Percentiles rank a stretch among this genome's conserved stretches.
These are phyloP conservation scores for Wickerhamiella brachini DNA, from an alignment of 805 yeast genomes.

Conservation along the genomic window DNA sequence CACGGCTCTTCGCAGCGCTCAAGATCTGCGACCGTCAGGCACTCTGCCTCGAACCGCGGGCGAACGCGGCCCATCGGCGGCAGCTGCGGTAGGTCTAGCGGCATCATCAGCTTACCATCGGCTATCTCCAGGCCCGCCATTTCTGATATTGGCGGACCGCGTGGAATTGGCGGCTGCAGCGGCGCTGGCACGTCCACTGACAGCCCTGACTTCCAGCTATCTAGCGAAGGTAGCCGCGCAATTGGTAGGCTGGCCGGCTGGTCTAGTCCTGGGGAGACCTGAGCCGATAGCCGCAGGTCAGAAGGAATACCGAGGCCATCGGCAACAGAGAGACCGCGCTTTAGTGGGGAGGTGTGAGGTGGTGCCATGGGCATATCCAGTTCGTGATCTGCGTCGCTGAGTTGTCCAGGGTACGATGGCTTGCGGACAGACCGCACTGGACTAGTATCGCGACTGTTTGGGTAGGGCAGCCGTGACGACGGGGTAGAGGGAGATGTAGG, in stretches of 20 bases:
- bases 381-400: neutral
- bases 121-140: constrained; percentile 9
- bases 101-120: constrained; percentile 9
- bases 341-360: neutral
- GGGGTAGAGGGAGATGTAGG: neutral
- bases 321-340: neutral
- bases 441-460: neutral
- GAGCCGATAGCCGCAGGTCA: neutral
- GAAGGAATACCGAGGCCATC: neutral
- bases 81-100: constrained; percentile 14
- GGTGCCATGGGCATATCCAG: neutral
- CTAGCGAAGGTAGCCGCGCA: neutral
- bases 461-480: neutral
- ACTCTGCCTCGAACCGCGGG: constrained; percentile 15
- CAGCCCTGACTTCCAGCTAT: constrained; percentile 1
- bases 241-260: neutral
- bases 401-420: neutral
- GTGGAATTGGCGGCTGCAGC: constrained; percentile 8
- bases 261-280: neutral
- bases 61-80: constrained; percentile 13
- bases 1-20: constrained; percentile 10
- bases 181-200: constrained; percentile 9
- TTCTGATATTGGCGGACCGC: constrained; percentile 15
- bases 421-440: neutral
- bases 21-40: constrained; percentile 16